Percentiles rank a stretch among this genome's conserved stretches.
These are phyloP conservation scores for Malassezia yamatoensis DNA, from an alignment of 1,284 basidiomycete species.

Conservation along the genomic window DNA sequence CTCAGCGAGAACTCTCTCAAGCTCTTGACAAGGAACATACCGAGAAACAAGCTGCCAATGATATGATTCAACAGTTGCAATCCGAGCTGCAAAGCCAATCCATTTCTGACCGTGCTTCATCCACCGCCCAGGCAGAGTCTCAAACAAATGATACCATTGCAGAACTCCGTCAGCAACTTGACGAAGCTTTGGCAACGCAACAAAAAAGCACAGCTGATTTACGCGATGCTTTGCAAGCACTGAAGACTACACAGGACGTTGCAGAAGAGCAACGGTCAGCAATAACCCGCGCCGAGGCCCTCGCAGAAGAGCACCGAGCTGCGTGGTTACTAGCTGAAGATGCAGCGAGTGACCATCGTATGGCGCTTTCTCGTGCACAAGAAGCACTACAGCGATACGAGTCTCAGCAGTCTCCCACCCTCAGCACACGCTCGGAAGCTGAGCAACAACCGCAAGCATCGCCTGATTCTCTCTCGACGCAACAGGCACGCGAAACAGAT, in stretches of 20 bases:
- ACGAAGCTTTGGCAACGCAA: neutral
- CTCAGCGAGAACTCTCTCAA: neutral
- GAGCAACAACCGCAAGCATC: too few relatives aligned
- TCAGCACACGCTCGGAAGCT: too few relatives aligned
- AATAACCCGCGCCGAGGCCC: neutral
- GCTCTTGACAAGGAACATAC: slow-evolving; percentile 1
- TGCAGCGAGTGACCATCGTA: neutral
- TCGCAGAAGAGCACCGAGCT: neutral
- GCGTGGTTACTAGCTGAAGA: neutral
- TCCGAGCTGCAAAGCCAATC: neutral
- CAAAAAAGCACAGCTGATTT: neutral
- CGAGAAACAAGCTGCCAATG: neutral
- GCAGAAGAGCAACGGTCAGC: neutral
- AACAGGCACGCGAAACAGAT: too few relatives aligned
- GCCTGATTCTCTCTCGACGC: too few relatives aligned
- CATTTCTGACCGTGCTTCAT: too few relatives aligned
- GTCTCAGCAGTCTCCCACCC: too few relatives aligned
- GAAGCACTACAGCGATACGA: neutral
- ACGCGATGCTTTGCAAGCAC: neutral
- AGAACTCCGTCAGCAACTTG: too few relatives aligned
- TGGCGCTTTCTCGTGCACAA: neutral
- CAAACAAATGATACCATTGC: too few relatives aligned
- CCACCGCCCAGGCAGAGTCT: too few relatives aligned
- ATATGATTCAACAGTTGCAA: neutral
- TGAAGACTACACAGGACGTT: neutral